A percentile compares a stretch with the other conserved stretches of the same genome.
Conservation (phyloP, 345 rosid genomes). For the Populus nigra region DNA sequence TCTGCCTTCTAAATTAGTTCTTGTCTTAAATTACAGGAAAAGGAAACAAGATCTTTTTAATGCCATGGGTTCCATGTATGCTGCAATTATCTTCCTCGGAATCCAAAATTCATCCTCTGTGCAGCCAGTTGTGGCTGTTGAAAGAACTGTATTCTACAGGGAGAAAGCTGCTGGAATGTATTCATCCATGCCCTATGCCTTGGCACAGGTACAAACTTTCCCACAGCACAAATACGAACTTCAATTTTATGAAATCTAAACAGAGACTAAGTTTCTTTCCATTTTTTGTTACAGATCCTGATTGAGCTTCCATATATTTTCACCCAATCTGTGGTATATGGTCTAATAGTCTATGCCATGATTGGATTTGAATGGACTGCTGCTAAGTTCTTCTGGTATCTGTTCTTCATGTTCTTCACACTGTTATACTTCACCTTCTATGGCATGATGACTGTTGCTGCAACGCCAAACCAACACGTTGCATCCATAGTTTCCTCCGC, state of each 20-base stretch:
- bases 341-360: slow-evolving; percentile 64
- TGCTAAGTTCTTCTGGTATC: slow-evolving; percentile 61
- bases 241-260: not conserved
- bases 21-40: slow-evolving; percentile 30
- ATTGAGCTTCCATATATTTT: slow-evolving; percentile 54
- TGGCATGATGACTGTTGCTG: slow-evolving; percentile 72
- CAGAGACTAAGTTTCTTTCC: not conserved
- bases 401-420: slow-evolving; percentile 60
- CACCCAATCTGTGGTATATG: slow-evolving; percentile 42
- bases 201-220: slow-evolving; percentile 40
- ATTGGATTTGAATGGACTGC: slow-evolving; percentile 61
- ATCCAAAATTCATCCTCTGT: slow-evolving; percentile 50
- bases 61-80: slow-evolving; percentile 73
- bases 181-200: slow-evolving; percentile 68
- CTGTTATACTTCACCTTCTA: slow-evolving; percentile 65
- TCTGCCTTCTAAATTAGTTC: not conserved
- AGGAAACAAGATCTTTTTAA: slow-evolving; percentile 50
- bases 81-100: slow-evolving; percentile 64
- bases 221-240: not conserved
- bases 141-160: slow-evolving; percentile 69
- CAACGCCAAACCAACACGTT: slow-evolving; percentile 57
- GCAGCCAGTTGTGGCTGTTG: slow-evolving; percentile 65
- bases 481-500: slow-evolving; percentile 53
- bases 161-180: slow-evolving; percentile 82
- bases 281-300: slow-evolving; percentile 33